Evolutionary conservation across 305 asterid genomes (phyloP).

Genomic region (Fraxinus platypoda): DNA sequence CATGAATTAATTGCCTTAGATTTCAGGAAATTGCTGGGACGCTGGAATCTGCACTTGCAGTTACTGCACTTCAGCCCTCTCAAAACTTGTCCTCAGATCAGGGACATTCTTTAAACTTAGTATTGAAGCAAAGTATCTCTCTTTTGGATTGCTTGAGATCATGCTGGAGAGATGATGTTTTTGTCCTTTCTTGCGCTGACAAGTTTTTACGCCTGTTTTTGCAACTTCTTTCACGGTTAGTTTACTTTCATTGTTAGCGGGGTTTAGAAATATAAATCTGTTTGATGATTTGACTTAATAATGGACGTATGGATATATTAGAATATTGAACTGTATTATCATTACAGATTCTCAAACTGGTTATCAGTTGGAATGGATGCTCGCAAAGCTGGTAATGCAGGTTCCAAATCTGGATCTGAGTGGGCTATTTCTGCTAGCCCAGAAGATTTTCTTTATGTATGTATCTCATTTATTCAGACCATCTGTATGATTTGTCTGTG

Average conservation of each 20-base stretch:
- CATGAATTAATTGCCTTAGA: slow-evolving; percentile 47
- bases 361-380: slow-evolving; percentile 76
- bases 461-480: slow-evolving; percentile 32
- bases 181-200: slow-evolving; percentile 85
- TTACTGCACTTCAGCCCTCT: slow-evolving; percentile 51
- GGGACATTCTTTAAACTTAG: slow-evolving; percentile 47
- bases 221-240: slow-evolving; percentile 89
- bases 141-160: slow-evolving; percentile 86
- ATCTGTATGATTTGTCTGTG: slow-evolving; percentile 6
- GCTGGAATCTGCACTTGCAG: slow-evolving; percentile 84
- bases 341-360: slow-evolving; percentile 80
- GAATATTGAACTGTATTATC: slow-evolving; percentile 16
- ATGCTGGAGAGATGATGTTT: slow-evolving; percentile 92
- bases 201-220: slow-evolving; percentile 88
- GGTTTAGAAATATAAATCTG: not conserved
- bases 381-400: slow-evolving; percentile 59
- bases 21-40: slow-evolving; percentile 98
- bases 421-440: slow-evolving; percentile 87
- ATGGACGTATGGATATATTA: slow-evolving; percentile 10
- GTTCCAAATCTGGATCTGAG: slow-evolving; percentile 61
- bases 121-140: slow-evolving; percentile 70
- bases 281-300: slow-evolving; percentile 17
- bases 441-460: slow-evolving; percentile 78
- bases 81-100: slow-evolving; percentile 42
- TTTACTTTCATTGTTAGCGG: slow-evolving; percentile 20